Evolutionary conservation across 192 early-diverging fungal species (phyloP).

Genomic region (Phycomyces blakesleeanus): DNA sequence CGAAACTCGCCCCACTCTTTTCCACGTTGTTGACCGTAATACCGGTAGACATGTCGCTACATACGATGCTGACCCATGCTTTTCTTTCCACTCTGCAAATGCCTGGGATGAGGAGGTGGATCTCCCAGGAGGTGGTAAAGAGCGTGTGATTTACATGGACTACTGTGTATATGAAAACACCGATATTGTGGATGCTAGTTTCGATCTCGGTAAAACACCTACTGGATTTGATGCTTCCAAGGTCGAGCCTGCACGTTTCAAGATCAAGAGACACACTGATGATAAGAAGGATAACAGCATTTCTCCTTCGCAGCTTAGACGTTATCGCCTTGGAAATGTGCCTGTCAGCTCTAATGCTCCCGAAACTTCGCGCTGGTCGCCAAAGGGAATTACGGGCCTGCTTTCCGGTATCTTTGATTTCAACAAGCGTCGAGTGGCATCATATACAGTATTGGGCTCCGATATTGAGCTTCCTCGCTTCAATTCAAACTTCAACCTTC

Average conservation of each 20-base stretch:
- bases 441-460: constrained; percentile 23
- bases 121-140: constrained; percentile 22
- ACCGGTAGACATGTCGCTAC: constrained; percentile 40
- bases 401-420: neutral
- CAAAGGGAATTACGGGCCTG: neutral
- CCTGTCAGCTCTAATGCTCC: constrained; percentile 1
- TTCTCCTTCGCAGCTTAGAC: constrained; percentile 26
- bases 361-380: neutral
- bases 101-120: constrained; percentile 40
- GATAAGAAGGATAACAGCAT: constrained; percentile 21
- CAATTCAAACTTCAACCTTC: constrained; percentile 28
- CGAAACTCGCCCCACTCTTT: constrained; percentile 30
- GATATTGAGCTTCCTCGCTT: constrained; percentile 38
- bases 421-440: constrained; percentile 26
- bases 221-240: constrained; percentile 18
- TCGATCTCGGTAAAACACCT: constrained; percentile 28
- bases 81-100: constrained; percentile 45
- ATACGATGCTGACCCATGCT: constrained; percentile 40
- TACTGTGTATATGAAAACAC: constrained; percentile 35
- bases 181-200: constrained; percentile 35
- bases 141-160: constrained; percentile 30
- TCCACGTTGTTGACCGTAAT: constrained; percentile 43
- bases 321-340: constrained; percentile 29
- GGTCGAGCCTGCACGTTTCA: constrained; percentile 18
- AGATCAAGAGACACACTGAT: constrained; percentile 24